Conservation (phyloP, 2,329 filamentous ascomycete species). For the Aspergillus persii region DNA sequence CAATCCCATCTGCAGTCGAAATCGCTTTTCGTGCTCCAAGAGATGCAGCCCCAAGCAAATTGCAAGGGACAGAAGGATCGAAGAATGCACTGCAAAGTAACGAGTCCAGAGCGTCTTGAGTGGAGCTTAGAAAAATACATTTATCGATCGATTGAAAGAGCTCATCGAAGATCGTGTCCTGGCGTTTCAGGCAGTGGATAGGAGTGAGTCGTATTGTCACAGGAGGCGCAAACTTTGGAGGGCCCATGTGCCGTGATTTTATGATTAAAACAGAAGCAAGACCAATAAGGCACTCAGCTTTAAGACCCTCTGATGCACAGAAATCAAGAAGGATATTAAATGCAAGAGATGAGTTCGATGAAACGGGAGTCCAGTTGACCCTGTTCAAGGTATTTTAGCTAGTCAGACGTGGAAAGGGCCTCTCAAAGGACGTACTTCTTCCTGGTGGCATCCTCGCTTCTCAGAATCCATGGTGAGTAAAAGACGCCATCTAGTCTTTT, state of each 20-base stretch:
- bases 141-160: background rate
- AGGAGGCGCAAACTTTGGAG: background rate
- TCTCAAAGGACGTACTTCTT: background rate
- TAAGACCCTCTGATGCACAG: background rate
- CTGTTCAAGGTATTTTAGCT: background rate
- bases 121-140: slow-evolving; percentile 16
- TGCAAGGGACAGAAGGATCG: slow-evolving; percentile 23
- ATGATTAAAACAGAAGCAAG: slow-evolving; percentile 4
- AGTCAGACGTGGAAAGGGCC: background rate
- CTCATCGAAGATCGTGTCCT: background rate
- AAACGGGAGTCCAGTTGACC: background rate
- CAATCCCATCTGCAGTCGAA: background rate
- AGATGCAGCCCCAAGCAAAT: slow-evolving; percentile 18
- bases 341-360: slow-evolving; percentile 2
- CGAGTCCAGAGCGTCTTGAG: slow-evolving; percentile 21
- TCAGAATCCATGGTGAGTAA: background rate
- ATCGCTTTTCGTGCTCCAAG: slow-evolving; percentile 17
- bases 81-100: slow-evolving; percentile 24
- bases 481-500: background rate
- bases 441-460: background rate
- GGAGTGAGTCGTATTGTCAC: background rate
- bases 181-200: background rate
- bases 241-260: background rate
- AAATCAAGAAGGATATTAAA: slow-evolving; percentile 2
- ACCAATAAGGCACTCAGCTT: slow-evolving; percentile 2